These are phyloP conservation scores for Pseudogymnoascus sp. DNA, from an alignment of 2,329 filamentous ascomycete genomes.

Conservation along the genomic window DNA sequence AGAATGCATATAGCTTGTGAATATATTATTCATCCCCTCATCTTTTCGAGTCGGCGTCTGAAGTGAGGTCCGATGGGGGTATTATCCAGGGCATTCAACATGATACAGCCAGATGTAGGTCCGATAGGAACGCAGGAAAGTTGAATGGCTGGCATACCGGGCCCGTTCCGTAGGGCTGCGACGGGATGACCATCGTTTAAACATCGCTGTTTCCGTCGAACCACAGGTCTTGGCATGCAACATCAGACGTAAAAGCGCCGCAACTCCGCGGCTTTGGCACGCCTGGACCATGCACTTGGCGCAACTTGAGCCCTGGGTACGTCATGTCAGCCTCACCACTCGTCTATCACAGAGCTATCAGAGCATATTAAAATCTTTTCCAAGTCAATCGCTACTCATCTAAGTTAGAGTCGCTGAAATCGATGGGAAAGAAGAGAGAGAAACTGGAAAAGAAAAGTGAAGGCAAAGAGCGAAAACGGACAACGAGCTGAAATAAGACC, in stretches of 20 bases:
- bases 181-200: neutral
- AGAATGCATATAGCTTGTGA: neutral
- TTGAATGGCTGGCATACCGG: neutral
- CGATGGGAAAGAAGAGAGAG: neutral
- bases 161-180: neutral
- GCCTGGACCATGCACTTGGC: neutral
- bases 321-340: neutral
- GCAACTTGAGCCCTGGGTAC: neutral
- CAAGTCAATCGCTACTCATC: neutral
- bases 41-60: neutral
- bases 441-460: neutral
- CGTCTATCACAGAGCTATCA: neutral
- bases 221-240: neutral
- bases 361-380: neutral
- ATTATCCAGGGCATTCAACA: neutral
- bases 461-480: neutral
- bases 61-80: neutral
- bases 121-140: neutral
- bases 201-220: conserved; percentile 2
- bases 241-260: neutral
- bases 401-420: neutral
- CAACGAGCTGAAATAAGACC: neutral
- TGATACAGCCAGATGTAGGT: neutral
- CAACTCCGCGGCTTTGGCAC: neutral
- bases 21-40: neutral